phyloP scores from a whole-genome alignment of 495 filamentous ascomycete species.

The Hypoxylon trugodes region DNA sequence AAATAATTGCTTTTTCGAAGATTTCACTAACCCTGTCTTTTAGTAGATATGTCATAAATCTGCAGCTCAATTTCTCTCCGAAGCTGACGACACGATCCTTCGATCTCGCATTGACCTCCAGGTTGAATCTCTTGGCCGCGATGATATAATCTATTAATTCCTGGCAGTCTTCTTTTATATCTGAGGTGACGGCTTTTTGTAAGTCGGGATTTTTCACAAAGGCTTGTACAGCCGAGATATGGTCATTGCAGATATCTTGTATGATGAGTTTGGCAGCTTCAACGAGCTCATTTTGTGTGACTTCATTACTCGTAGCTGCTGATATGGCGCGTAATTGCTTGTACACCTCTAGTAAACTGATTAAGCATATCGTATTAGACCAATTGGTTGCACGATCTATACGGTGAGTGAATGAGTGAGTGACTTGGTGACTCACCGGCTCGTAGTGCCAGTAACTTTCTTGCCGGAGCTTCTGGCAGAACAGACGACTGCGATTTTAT shows the following conservation, averaged over 20 bases:
- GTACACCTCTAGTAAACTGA: constrained; percentile 61
- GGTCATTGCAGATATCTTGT: constrained; percentile 76
- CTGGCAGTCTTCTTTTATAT: constrained; percentile 77
- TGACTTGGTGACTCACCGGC: constrained; percentile 72
- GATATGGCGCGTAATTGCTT: constrained; percentile 76
- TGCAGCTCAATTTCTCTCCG: constrained; percentile 92
- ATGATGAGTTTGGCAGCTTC: constrained; percentile 75
- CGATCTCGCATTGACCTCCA: constrained; percentile 78
- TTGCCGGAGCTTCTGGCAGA: constrained; percentile 90
- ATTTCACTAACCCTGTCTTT: constrained; percentile 61
- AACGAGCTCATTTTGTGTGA: constrained; percentile 71
- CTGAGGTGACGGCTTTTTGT: constrained; percentile 61
- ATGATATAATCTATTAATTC: constrained; percentile 63
- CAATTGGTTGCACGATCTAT: constrained; percentile 5
- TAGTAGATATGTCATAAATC: constrained; percentile 83
- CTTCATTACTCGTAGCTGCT: constrained; percentile 68
- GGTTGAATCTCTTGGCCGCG: constrained; percentile 64
- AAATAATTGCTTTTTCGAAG: not conserved
- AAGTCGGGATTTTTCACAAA: constrained; percentile 70
- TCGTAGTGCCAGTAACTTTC: constrained; percentile 92
- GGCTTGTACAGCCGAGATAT: constrained; percentile 69
- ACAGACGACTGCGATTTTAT: constrained; percentile 87
- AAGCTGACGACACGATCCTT: constrained; percentile 92
- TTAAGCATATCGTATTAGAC: constrained; percentile 19
- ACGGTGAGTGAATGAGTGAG: no score